These are phyloP conservation scores for Cadophora luteo-olivacea DNA, from an alignment of 2,329 filamentous ascomycete genomes.

Conservation along the genomic window DNA sequence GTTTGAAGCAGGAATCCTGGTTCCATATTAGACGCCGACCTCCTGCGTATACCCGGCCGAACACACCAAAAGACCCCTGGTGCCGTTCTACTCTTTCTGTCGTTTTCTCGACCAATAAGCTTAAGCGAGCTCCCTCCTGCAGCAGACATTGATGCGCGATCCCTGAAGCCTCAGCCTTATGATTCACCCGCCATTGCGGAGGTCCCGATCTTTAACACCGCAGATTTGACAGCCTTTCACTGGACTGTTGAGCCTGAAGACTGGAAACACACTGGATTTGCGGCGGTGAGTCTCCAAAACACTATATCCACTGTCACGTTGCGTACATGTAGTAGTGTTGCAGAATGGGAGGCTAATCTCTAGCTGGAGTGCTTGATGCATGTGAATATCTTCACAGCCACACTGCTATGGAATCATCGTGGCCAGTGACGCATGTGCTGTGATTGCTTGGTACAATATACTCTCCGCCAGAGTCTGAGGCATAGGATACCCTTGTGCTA, in stretches of 20 bases:
- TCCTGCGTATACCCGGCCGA: slow-evolving; percentile 17
- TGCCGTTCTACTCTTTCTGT: background rate
- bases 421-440: slow-evolving; percentile 11
- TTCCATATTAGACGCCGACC: slow-evolving; percentile 19
- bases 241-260: slow-evolving; percentile 14
- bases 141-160: slow-evolving; percentile 20
- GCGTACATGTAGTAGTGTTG: slow-evolving; percentile 22
- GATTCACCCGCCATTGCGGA: slow-evolving; percentile 25
- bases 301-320: slow-evolving; percentile 21
- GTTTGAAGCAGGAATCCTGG: slow-evolving; percentile 11
- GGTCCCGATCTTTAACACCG: slow-evolving; percentile 24
- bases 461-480: slow-evolving; percentile 10
- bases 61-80: background rate
- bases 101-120: slow-evolving; percentile 19
- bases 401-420: slow-evolving; percentile 7
- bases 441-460: background rate
- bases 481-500: background rate
- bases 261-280: background rate
- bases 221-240: slow-evolving; percentile 1
- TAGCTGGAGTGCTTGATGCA: slow-evolving; percentile 13
- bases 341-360: slow-evolving; percentile 16
- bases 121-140: slow-evolving; percentile 1
- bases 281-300: slow-evolving; percentile 26
- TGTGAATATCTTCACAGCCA: slow-evolving; percentile 9
- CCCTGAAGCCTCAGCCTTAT: slow-evolving; percentile 24